These are phyloP conservation scores for Salmacisia buchloeana DNA, from an alignment of 1,284 basidiomycete species.

Conservation along the genomic window DNA sequence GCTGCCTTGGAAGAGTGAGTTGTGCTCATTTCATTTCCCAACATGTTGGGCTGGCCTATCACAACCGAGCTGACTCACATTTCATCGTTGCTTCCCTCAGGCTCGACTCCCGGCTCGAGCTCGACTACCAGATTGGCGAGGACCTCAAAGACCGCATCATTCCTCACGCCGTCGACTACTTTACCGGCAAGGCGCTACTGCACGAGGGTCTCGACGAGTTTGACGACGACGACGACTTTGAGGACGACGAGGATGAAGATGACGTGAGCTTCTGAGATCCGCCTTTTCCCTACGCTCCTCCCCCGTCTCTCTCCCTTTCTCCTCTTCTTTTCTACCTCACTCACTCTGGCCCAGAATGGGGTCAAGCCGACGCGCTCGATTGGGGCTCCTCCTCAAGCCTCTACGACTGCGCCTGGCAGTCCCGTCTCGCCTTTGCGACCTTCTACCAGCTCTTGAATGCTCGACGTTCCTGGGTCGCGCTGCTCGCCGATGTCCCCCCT, in stretches of 20 bases:
- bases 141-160: constrained; percentile 97
- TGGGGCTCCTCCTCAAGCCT: too few relatives aligned
- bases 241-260: constrained; percentile 55
- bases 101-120: constrained; percentile 81
- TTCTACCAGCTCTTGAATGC: too few relatives aligned
- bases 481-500: neutral
- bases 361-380: too few relatives aligned
- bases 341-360: neutral
- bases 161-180: constrained; percentile 77
- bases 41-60: neutral
- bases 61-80: neutral
- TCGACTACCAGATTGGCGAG: constrained; percentile 97
- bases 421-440: too few relatives aligned
- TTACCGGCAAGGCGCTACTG: constrained; percentile 90
- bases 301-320: neutral
- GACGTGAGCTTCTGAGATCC: constrained; percentile 11
- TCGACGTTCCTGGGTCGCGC: too few relatives aligned
- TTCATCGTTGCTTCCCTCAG: neutral
- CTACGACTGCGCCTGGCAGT: too few relatives aligned
- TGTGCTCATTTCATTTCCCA: neutral
- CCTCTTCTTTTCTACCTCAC: neutral
- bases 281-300: neutral
- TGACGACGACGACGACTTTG: constrained; percentile 62
- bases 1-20: constrained; percentile 22
- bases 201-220: constrained; percentile 61